Base-by-base conservation (phyloP, 352 stramenopile genomes). In the Globisporangium emineosum region DNA sequence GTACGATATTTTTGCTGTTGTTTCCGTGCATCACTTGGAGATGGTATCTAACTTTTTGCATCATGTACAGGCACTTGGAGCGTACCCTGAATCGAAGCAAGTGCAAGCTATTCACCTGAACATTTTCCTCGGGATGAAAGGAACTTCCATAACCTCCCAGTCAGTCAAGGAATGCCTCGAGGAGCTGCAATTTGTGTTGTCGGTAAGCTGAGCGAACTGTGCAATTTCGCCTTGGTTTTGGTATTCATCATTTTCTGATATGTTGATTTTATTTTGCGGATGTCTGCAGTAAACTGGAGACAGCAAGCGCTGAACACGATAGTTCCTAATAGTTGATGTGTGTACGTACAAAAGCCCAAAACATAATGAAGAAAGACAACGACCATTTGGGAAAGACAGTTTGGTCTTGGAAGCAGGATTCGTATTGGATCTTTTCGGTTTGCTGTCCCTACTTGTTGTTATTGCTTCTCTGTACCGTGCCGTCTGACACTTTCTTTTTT, bases 61-160 rank as follows among this genome's bases (percentile, higher is more conserved):
- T 25, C 33, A 9, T 13, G n/a, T 57, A 1, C 25, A 90, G 83
- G 72, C 77, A 19, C 57, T 86, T 8, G 64, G 64, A 25, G 72
- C 70, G 23, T 73, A 81, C 15, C 62, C 67, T 0, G 75, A 78
- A 29, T 49, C 71, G 0, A 89, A 86, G 63, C 75, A 90, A 67
- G 64, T 78, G 1, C 73, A 83, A 15, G 66, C 64, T 12, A 68
- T 82, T 15, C 80, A 88, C 12, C 43, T 88, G 47, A 75, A 70
- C 57, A 74, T 90, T 17, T 90, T 90, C 42, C 58, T 70, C 40
- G 77, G 77, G 0, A 75, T 75, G 19, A 90, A 91, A 57, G 75
- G 67, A 2, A 67, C 56, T 17, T 62, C 73, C 30, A 73, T 79
- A 17, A 76, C 77, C 12, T 81, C 83, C 1, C 50, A 62, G n/a